Evolutionary conservation across 2,329 filamentous ascomycete genomes (phyloP).

Genomic region (Hypoxylon sp.): DNA sequence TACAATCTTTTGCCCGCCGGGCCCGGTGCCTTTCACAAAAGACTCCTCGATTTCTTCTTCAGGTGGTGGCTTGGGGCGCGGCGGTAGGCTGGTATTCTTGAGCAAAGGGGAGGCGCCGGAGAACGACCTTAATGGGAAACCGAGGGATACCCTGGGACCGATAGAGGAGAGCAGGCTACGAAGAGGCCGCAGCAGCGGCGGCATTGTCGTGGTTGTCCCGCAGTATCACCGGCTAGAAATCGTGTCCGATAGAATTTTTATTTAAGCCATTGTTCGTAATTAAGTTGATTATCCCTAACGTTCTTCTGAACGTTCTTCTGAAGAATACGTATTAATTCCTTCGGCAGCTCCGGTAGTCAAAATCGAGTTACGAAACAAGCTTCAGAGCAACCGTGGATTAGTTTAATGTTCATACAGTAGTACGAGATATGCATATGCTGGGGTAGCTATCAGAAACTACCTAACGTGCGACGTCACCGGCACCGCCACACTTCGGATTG

Average conservation of each 20-base stretch:
- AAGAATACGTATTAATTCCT: not conserved
- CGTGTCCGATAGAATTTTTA: constrained; percentile 4
- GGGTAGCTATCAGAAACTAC: constrained; percentile 12
- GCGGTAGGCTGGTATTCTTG: constrained; percentile 75
- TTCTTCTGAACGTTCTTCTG: not conserved
- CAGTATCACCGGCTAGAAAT: constrained; percentile 6
- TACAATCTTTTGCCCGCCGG: constrained; percentile 96
- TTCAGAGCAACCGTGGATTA: not conserved
- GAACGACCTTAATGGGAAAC: constrained; percentile 47
- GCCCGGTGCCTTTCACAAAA: constrained; percentile 92
- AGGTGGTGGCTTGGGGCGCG: constrained; percentile 78
- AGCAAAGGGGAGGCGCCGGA: constrained; percentile 48
- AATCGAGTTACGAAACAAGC: not conserved
- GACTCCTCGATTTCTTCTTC: constrained; percentile 86
- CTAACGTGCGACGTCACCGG: constrained; percentile 32
- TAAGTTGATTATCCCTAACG: not conserved
- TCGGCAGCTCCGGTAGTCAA: constrained; percentile 2
- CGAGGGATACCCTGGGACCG: not conserved
- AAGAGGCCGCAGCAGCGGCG: constrained; percentile 23
- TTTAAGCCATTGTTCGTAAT: constrained; percentile 16
- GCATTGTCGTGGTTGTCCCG: constrained; percentile 20
- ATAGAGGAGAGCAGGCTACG: constrained; percentile 8
- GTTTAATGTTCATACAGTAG: not conserved
- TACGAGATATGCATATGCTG: too few species aligned
- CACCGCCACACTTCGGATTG: constrained; percentile 23